phyloP scores from a whole-genome alignment of 257 asterid genomes.

The Nicotiana paniculata region DNA sequence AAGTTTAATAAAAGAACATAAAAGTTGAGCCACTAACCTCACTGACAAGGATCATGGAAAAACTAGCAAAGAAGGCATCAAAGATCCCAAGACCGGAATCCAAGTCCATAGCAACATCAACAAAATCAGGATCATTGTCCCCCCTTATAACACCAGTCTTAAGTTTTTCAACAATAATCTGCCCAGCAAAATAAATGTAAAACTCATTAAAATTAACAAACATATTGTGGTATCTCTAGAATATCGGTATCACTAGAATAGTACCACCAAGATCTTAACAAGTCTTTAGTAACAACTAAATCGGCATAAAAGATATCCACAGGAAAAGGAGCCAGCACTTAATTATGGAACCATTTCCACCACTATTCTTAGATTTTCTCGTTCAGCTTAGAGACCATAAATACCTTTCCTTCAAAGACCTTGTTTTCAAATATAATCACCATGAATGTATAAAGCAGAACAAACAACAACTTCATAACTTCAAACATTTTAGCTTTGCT shows the following conservation, averaged over 20 bases:
- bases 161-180: conserved; percentile 62
- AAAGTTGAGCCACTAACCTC: conserved; percentile 51
- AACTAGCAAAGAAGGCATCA: conserved; percentile 86
- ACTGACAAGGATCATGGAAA: conserved; percentile 83
- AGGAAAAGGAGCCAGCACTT: background rate
- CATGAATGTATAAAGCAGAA: background rate
- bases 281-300: background rate
- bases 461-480: background rate
- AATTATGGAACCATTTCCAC: background rate
- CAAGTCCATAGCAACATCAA: conserved; percentile 38
- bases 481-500: background rate
- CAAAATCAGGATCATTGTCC: conserved; percentile 31
- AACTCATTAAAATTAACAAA: background rate
- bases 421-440: background rate
- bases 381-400: background rate
- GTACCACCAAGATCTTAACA: background rate
- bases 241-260: background rate
- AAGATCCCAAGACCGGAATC: conserved; percentile 74
- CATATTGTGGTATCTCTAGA: background rate
- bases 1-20: background rate
- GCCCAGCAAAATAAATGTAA: conserved; percentile 11
- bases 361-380: background rate
- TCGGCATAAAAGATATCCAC: background rate
- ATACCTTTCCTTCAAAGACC: background rate
- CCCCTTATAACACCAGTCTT: conserved; percentile 38